These are phyloP conservation scores for Candida boidinii DNA, from an alignment of 805 yeast species.

Conservation along the genomic window DNA sequence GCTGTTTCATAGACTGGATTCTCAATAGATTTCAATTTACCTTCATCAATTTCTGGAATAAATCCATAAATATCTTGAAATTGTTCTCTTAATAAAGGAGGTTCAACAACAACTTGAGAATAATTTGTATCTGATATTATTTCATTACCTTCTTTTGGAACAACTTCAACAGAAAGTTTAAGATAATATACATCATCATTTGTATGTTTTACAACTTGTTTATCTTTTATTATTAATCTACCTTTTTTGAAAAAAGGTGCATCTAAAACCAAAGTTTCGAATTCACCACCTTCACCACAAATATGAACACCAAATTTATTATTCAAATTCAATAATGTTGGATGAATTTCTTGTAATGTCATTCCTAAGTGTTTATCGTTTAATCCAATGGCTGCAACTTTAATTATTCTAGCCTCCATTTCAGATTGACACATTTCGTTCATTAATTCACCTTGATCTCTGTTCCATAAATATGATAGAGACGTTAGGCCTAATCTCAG, in stretches of 20 bases:
- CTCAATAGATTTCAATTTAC: not conserved
- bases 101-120: constrained; percentile 15
- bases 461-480: constrained; percentile 82
- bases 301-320: constrained; percentile 72
- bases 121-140: constrained; percentile 10
- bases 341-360: constrained; percentile 52
- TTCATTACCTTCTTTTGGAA: constrained; percentile 15
- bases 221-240: constrained; percentile 32
- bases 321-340: constrained; percentile 51
- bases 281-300: constrained; percentile 99
- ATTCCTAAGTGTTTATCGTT: constrained; percentile 58
- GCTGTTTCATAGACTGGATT: not conserved
- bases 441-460: constrained; percentile 74
- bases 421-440: constrained; percentile 64
- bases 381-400: constrained; percentile 91
- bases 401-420: constrained; percentile 76
- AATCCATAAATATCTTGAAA: constrained; percentile 22
- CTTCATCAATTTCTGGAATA: not conserved
- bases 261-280: constrained; percentile 86
- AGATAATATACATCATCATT: constrained; percentile 68
- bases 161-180: constrained; percentile 43
- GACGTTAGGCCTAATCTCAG: constrained; percentile 57
- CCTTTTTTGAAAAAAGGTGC: constrained; percentile 71
- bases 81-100: constrained; percentile 31
- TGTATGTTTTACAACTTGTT: constrained; percentile 35